Conservation (phyloP, 352 stramenopile genomes). For the Pythium sp. region DNA sequence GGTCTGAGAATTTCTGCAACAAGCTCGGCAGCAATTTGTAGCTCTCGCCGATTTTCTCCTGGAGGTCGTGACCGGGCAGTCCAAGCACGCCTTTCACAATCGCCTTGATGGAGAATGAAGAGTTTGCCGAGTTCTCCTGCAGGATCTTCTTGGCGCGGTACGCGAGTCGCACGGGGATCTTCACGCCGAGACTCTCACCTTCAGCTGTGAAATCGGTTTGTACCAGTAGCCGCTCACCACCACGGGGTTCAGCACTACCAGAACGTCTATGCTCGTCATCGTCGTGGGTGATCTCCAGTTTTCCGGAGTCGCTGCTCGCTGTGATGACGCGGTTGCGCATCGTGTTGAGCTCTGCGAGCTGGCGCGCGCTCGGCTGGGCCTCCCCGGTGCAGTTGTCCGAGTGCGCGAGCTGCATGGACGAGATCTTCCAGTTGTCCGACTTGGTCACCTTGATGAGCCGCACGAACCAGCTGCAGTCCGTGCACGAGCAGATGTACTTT, state of each 20-base stretch:
- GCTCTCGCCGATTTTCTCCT: conserved; percentile 72
- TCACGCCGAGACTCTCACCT: conserved; percentile 18
- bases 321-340: conserved; percentile 67
- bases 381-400: conserved; percentile 59
- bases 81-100: conserved; percentile 70
- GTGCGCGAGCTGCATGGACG: conserved; percentile 83
- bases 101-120: conserved; percentile 63
- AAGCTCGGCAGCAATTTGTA: conserved; percentile 83
- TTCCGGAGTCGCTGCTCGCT: conserved; percentile 30
- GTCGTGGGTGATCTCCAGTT: conserved; percentile 54
- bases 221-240: neutral
- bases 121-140: conserved; percentile 37
- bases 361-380: conserved; percentile 65
- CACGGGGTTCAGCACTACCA: neutral
- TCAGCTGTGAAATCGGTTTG: conserved; percentile 16
- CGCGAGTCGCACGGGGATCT: conserved; percentile 21
- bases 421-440: conserved; percentile 89
- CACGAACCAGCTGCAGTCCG: conserved; percentile 74
- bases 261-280: neutral
- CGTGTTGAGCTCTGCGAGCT: conserved; percentile 78
- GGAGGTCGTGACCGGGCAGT: conserved; percentile 64
- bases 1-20: conserved; percentile 64
- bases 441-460: conserved; percentile 79
- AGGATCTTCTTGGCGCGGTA: conserved; percentile 25
- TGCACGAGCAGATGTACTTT: conserved; percentile 81